A percentile compares a stretch with the other conserved stretches of the same genome.
These are phyloP conservation scores for Nakazawaea ishiwadae DNA, from an alignment of 805 yeast species.

Conservation along the genomic window DNA sequence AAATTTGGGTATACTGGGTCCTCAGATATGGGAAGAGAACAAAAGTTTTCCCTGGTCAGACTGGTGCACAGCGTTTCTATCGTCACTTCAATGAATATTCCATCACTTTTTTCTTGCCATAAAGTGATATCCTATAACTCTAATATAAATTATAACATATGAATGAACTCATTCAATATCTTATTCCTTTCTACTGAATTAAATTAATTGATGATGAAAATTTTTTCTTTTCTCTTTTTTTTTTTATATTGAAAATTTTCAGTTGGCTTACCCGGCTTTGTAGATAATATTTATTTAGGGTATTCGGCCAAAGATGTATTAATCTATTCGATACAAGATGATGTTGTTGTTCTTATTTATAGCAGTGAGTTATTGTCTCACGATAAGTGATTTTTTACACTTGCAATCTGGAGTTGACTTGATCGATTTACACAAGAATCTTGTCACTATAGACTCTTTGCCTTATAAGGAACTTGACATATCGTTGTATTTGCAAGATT, in stretches of 20 bases:
- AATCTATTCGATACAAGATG: too few relatives aligned
- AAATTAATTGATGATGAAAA: background rate
- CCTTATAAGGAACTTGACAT: slow-evolving; percentile 32
- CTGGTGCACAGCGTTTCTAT: slow-evolving; percentile 16
- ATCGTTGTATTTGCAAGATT: slow-evolving; percentile 32
- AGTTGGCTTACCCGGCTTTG: too few relatives aligned
- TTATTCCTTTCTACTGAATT: background rate
- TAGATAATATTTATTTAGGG: too few relatives aligned
- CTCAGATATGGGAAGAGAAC: slow-evolving; percentile 13
- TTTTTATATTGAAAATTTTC: too few relatives aligned
- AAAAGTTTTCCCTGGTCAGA: slow-evolving; percentile 12
- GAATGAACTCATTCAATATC: slow-evolving; percentile 6
- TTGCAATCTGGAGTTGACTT: too few relatives aligned
- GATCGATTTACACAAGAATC: slow-evolving; percentile 28
- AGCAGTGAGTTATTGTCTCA: too few relatives aligned
- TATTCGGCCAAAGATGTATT: too few relatives aligned
- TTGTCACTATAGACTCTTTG: slow-evolving; percentile 30
- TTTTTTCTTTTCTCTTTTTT: too few relatives aligned
- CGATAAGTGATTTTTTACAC: too few relatives aligned
- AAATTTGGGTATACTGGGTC: slow-evolving; percentile 15
- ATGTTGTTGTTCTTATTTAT: too few relatives aligned
- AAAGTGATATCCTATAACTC: too few relatives aligned
- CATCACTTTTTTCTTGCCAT: too few relatives aligned
- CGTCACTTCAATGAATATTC: slow-evolving; percentile 12
- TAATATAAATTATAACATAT: slow-evolving; percentile 1